Percentiles rank a stretch among this genome's conserved stretches.
phyloP scores from a whole-genome alignment of 768 basidiomycete genomes.

The Lentinus tigrinus region DNA sequence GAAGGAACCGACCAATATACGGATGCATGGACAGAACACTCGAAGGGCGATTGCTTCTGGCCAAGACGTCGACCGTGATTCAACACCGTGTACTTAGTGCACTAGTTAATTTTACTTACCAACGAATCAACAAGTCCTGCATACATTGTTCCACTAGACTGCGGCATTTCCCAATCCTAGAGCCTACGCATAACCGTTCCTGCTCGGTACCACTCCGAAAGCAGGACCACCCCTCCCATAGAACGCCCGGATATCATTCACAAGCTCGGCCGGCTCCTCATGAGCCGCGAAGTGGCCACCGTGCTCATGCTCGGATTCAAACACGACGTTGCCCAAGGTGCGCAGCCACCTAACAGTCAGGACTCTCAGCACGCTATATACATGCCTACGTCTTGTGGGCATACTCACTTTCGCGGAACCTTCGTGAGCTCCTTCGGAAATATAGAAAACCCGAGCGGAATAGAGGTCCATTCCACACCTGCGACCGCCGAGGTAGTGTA shows the following conservation, averaged over 20 bases:
- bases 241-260: constrained; percentile 25
- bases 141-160: too few species aligned
- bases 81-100: too few species aligned
- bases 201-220: constrained; percentile 19
- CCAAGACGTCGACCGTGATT: too few species aligned
- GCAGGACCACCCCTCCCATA: constrained; percentile 27
- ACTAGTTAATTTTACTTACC: too few species aligned
- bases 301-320: constrained; percentile 19
- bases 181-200: constrained; percentile 6
- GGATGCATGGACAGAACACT: too few species aligned
- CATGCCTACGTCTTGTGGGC: background rate
- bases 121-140: too few species aligned
- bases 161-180: too few species aligned
- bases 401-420: constrained; percentile 18
- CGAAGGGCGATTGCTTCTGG: too few species aligned
- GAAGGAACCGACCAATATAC: too few species aligned
- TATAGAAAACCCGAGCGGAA: constrained; percentile 29
- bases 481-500: background rate
- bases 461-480: constrained; percentile 4
- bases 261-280: constrained; percentile 25
- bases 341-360: constrained; percentile 19
- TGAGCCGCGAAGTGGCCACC: constrained; percentile 30
- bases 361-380: too few species aligned
- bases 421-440: constrained; percentile 29
- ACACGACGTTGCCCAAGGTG: constrained; percentile 24